Evolutionary conservation across 192 early-diverging fungal genomes (phyloP), one percentile per base, ranked within the genome.

Genomic region (Coemansia sp.): DNA sequence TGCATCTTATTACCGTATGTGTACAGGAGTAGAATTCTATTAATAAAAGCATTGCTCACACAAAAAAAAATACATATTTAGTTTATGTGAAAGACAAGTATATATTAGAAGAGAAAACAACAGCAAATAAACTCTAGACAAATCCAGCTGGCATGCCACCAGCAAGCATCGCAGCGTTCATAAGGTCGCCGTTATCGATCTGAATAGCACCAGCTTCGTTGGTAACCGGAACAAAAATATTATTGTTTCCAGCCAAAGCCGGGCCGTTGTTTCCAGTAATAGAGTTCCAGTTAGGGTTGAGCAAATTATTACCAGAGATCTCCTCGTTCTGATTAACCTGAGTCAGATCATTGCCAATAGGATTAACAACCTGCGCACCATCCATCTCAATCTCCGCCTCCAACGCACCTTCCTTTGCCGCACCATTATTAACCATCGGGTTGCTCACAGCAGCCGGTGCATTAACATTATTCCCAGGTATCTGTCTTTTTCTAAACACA

Each of bases 161-260:
- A 32, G 62, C 76, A 10, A 55, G 11, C 59, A 73, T 31, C 0
- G 71, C 71, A 6, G 71, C 67, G n/a, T 71, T 30, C 2, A 80
- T 14, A 12, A 80, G 61, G 45, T 61, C 72, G 8, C 77, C 72
- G 69, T 80, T 80, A 34, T 80, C 72, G 25, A 80, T 58, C 64
- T 80, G 77, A 32, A 80, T 80, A 12, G 77, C 73, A 17, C 65
- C 77, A 2, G 49, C 33, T 61, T 71, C 62, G 58, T 77, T 77
- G 28, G 30, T 70, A 10, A 77, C 75, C 0, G 65, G 69, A 22
- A 77, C 57, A 40, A 77, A 68, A 17, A 68, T 56, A 42, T 68
- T 65, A 60, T 56, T 52, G 69, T 77, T 65, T 2, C 75, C 75
- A 11, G 75, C 56, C 16, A 71, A 8, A 3, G 69, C 69, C 1